Evolutionary conservation across 2,329 filamentous ascomycete species (phyloP).

Genomic region (Acarospora socialis): DNA sequence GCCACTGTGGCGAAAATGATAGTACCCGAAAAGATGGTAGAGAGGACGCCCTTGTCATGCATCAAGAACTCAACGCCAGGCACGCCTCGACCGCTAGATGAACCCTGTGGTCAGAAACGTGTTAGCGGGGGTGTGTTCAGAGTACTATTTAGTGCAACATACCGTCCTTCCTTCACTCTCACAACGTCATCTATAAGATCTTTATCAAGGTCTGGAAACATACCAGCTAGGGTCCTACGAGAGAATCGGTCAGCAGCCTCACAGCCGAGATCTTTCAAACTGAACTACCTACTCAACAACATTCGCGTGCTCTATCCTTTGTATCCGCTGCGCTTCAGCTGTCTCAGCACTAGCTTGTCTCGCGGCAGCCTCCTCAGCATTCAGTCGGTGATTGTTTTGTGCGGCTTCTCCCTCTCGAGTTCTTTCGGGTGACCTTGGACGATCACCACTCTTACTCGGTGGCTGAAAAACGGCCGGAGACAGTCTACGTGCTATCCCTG

Average conservation of each 20-base stretch:
- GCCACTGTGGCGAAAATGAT: too few species aligned
- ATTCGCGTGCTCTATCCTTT: slow-evolving; percentile 71
- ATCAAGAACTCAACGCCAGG: slow-evolving; percentile 46
- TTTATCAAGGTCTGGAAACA: slow-evolving; percentile 91
- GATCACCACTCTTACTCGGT: slow-evolving; percentile 26
- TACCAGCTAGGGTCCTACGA: slow-evolving; percentile 61
- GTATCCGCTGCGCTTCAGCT: slow-evolving; percentile 72
- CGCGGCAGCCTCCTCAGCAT: slow-evolving; percentile 76
- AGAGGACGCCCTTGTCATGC: too few species aligned
- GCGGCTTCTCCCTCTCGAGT: slow-evolving; percentile 16
- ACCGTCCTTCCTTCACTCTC: slow-evolving; percentile 87
- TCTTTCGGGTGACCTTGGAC: slow-evolving; percentile 14
- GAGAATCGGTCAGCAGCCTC: slow-evolving; percentile 1
- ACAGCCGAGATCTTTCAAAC: not conserved
- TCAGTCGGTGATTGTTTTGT: slow-evolving; percentile 34
- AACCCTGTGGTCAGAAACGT: slow-evolving; percentile 40
- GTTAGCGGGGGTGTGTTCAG: slow-evolving; percentile 1
- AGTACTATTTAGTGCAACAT: slow-evolving; percentile 25
- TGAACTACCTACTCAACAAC: slow-evolving; percentile 56
- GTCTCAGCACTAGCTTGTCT: slow-evolving; percentile 80
- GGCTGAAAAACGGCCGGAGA: slow-evolving; percentile 33
- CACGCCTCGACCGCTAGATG: slow-evolving; percentile 77
- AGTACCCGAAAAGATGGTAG: too few species aligned
- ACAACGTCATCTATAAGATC: slow-evolving; percentile 97
- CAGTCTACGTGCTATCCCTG: slow-evolving; percentile 35